Evolutionary conservation across 202 grass and related monocot species (phyloP).

Genomic region (Musa balbisiana): DNA sequence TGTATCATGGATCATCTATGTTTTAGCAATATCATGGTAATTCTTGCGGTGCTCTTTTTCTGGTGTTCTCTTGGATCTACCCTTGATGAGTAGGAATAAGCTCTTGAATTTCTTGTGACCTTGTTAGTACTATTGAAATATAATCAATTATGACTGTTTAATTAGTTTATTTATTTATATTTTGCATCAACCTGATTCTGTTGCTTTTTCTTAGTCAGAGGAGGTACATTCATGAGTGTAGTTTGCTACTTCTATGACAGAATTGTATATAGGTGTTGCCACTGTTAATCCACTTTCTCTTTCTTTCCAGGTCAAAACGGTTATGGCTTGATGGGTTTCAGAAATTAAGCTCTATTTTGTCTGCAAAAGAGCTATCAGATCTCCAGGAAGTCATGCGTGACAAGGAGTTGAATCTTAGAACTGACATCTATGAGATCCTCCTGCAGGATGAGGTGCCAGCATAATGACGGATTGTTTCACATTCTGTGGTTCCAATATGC

Average conservation of each 20-base stretch:
- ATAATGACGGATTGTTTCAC: slow-evolving; percentile 17
- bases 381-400: slow-evolving; percentile 95
- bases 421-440: slow-evolving; percentile 93
- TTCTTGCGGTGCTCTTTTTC: no score
- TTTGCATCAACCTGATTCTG: no score
- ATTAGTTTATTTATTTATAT: no score
- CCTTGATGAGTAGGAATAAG: no score
- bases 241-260: not conserved
- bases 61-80: no score
- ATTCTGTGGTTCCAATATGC: slow-evolving; percentile 4
- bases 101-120: no score
- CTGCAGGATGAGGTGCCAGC: slow-evolving; percentile 66
- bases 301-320: slow-evolving; percentile 66
- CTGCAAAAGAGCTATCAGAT: slow-evolving; percentile 84
- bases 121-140: no score
- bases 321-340: slow-evolving; percentile 95
- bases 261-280: not conserved
- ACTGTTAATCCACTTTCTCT: not conserved
- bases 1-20: no score
- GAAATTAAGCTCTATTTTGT: slow-evolving; percentile 63
- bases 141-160: no score
- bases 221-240: no score
- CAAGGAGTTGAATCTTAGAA: slow-evolving; percentile 78
- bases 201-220: no score
- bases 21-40: no score